phyloP scores from a whole-genome alignment of 2,329 filamentous ascomycete species.

The Fusarium multiceps region DNA sequence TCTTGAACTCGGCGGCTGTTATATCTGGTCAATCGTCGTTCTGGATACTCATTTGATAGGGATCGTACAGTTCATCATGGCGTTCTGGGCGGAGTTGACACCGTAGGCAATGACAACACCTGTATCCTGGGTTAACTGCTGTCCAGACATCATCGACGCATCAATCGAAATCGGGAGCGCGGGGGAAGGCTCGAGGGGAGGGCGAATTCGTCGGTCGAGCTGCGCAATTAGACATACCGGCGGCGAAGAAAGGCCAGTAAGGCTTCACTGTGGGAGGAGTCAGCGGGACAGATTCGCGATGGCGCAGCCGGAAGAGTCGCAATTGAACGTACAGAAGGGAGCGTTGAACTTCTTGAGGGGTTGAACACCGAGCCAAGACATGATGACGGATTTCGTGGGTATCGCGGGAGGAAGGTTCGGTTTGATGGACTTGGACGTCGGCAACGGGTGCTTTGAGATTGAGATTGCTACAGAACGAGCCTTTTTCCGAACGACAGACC shows the following conservation, averaged over 20 bases:
- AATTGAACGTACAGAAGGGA: conserved; percentile 76
- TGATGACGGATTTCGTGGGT: conserved; percentile 63
- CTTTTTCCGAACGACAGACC: conserved; percentile 52
- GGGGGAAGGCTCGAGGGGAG: conserved; percentile 13
- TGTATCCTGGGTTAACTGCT: conserved; percentile 54
- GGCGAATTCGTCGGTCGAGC: conserved; percentile 21
- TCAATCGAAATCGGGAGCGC: conserved; percentile 37
- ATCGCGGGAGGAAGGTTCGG: conserved; percentile 52
- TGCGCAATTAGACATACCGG: conserved; percentile 74
- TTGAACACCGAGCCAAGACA: conserved; percentile 77
- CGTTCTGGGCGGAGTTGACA: conserved; percentile 83
- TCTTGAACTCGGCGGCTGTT: conserved; percentile 92
- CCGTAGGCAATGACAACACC: conserved; percentile 90
- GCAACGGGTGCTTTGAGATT: conserved; percentile 46
- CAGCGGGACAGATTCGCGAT: conserved; percentile 44
- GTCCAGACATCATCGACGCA: conserved; percentile 28
- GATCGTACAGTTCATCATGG: conserved; percentile 77
- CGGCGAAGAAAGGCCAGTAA: conserved; percentile 92
- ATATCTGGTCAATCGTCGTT: conserved; percentile 44
- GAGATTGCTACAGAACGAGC: conserved; percentile 54
- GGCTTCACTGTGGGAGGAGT: conserved; percentile 75
- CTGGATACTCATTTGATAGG: conserved; percentile 8
- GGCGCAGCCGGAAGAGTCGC: conserved; percentile 31
- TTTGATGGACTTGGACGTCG: conserved; percentile 49
- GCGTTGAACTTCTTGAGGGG: conserved; percentile 83